phyloP scores from a whole-genome alignment of 768 basidiomycete genomes.

The Podaxis pistillaris region DNA sequence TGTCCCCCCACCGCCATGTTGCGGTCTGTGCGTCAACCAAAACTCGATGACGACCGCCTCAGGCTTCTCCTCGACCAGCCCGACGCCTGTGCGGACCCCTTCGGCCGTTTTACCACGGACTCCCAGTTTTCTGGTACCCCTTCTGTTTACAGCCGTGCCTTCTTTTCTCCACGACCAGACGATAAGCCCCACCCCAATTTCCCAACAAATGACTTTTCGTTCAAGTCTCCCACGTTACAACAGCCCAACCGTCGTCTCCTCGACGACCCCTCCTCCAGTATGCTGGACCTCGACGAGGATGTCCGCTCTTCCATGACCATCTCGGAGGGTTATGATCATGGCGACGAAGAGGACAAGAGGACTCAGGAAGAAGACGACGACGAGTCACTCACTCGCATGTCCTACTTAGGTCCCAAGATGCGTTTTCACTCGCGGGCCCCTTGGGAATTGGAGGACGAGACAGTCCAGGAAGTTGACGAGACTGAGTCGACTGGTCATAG shows the following conservation, averaged over 20 bases:
- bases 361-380: slow-evolving; percentile 38
- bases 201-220: slow-evolving; percentile 24
- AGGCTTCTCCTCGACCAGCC: slow-evolving; percentile 54
- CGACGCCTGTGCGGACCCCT: slow-evolving; percentile 45
- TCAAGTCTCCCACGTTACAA: slow-evolving; percentile 23
- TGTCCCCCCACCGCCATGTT: slow-evolving; percentile 31
- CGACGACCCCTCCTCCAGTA: slow-evolving; percentile 48
- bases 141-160: slow-evolving; percentile 63
- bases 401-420: slow-evolving; percentile 80
- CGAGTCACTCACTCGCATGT: slow-evolving; percentile 53
- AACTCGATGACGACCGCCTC: slow-evolving; percentile 47
- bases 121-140: slow-evolving; percentile 66
- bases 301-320: slow-evolving; percentile 32
- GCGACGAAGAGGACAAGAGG: slow-evolving; percentile 23
- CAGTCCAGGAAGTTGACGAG: slow-evolving; percentile 46
- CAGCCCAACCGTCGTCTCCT: slow-evolving; percentile 35
- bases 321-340: slow-evolving; percentile 25
- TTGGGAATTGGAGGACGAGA: slow-evolving; percentile 67
- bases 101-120: slow-evolving; percentile 50
- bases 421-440: slow-evolving; percentile 79
- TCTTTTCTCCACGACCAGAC: slow-evolving; percentile 50
- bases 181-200: slow-evolving; percentile 30
- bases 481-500: slow-evolving; percentile 33
- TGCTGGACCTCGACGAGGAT: slow-evolving; percentile 60
- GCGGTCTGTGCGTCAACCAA: slow-evolving; percentile 35